Evolutionary conservation across 345 rosid species (phyloP), one percentile per base, ranked within the genome.

Genomic region (Gossypium australe): DNA sequence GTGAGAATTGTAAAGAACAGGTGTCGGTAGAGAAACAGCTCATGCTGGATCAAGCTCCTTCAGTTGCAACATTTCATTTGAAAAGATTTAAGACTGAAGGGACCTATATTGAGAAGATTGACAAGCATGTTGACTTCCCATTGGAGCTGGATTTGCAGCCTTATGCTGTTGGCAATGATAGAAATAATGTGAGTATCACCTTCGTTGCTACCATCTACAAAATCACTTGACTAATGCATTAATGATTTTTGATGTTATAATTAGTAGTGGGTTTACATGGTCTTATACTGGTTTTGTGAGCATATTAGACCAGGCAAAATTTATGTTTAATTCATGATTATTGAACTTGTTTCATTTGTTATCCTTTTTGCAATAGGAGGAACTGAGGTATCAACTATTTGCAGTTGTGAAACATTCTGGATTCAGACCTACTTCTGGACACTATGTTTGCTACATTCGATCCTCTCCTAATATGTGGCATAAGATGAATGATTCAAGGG

Each of bases 31-130:
- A 88, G 82, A 96, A 93, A 79, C 97, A 89, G 71, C 92, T 96
- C 76, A 76, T 84, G 85, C 79, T 96, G 74, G 94, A 89, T 44
- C 83, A 78, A 75, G 86, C 81, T 51, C 97, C 99, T 41, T 57
- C 80, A 44, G 79, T 93, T 82, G 93, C 89, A 43, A 79, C 90
- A 76, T 85, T 96, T 67, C 97, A 90, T 79, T 81, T 96, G 71
- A 96, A 96, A 83, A 90, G 97, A 80, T 96, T 96, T 85, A 96
- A 93, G 79, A 84, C 72, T 58, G 90, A 86, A 79, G 97, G 97
- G 13, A 29, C 38, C 17, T 81, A 11, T 71, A 82, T 90, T 73
- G 91, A 86, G 79, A 96, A 96, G 86, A 87, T 93, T 65, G 87
- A 79, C 79, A 89, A 96, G 63, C 97, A 83, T 72, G 89, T 96